These are phyloP conservation scores for Arthrinium phaeospermum DNA, from an alignment of 2,329 filamentous ascomycete species.

Conservation along the genomic window DNA sequence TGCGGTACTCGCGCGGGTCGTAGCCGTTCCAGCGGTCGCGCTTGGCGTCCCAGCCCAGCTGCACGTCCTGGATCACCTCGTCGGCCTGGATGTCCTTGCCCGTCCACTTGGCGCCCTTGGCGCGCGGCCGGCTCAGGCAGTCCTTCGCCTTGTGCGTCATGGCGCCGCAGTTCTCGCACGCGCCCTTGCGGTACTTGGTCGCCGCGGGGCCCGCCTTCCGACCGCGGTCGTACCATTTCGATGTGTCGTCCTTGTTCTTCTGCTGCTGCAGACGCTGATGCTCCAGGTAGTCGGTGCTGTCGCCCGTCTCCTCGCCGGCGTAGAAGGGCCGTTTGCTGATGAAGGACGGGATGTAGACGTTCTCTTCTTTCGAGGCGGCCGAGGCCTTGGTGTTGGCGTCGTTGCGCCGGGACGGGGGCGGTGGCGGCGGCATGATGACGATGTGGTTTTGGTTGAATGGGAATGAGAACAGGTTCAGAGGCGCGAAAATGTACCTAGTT, in stretches of 20 bases:
- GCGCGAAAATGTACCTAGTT: too few species aligned
- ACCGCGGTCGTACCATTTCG: slow-evolving; percentile 93
- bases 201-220: slow-evolving; percentile 84
- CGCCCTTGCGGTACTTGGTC: slow-evolving; percentile 97
- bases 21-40: slow-evolving; percentile 99
- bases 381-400: slow-evolving; percentile 35
- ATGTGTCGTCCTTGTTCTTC: slow-evolving; percentile 70
- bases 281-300: slow-evolving; percentile 87
- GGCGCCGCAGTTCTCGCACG: slow-evolving; percentile 96
- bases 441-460: not conserved
- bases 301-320: slow-evolving; percentile 76
- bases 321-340: slow-evolving; percentile 99
- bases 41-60: slow-evolving; percentile 95
- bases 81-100: slow-evolving; percentile 94
- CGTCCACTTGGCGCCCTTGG: slow-evolving; percentile 89
- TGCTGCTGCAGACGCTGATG: slow-evolving; percentile 80
- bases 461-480: not conserved
- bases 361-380: slow-evolving; percentile 79
- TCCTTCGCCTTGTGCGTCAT: slow-evolving; percentile 97
- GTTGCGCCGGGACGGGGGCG: slow-evolving; percentile 40
- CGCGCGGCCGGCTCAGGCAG: slow-evolving; percentile 86
- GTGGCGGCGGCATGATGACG: slow-evolving; percentile 48
- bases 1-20: slow-evolving; percentile 82
- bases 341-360: slow-evolving; percentile 97
- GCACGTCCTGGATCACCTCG: slow-evolving; percentile 82